Conservation (phyloP, 2,329 filamentous ascomycete genomes). For the Cladophialophora psammophila region DNA sequence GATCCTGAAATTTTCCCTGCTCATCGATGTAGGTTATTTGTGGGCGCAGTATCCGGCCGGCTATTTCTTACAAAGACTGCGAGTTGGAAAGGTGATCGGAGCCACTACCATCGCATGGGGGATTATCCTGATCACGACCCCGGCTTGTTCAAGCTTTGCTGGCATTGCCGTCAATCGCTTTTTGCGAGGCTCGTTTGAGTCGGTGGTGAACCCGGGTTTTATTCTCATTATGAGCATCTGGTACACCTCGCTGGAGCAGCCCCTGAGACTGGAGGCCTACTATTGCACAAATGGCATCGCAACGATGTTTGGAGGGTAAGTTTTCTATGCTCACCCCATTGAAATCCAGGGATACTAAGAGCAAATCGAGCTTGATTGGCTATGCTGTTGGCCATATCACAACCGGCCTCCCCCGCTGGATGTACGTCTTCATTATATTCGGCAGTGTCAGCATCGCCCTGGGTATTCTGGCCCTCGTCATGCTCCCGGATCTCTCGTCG, state of each 20-base stretch:
- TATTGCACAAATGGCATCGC: slow-evolving; percentile 63
- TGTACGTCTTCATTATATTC: slow-evolving; percentile 36
- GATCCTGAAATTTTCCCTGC: not conserved
- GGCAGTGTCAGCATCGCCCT: slow-evolving; percentile 32
- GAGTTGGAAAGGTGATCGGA: slow-evolving; percentile 58
- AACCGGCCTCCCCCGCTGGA: slow-evolving; percentile 40
- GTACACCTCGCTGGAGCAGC: slow-evolving; percentile 35
- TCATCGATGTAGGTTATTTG: slow-evolving; percentile 49
- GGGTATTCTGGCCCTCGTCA: slow-evolving; percentile 24
- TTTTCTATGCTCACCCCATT: slow-evolving; percentile 55
- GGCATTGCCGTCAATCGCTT: slow-evolving; percentile 34
- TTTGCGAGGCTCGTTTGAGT: slow-evolving; percentile 32
- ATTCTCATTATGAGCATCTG: slow-evolving; percentile 40
- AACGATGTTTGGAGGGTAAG: slow-evolving; percentile 66
- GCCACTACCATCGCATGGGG: slow-evolving; percentile 41
- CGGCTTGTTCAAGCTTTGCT: slow-evolving; percentile 31
- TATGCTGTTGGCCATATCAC: slow-evolving; percentile 36
- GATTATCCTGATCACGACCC: slow-evolving; percentile 32
- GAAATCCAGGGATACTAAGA: slow-evolving; percentile 41
- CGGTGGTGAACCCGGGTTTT: slow-evolving; percentile 47
- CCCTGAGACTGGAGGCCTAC: slow-evolving; percentile 31
- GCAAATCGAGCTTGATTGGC: slow-evolving; percentile 29
- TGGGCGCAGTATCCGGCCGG: slow-evolving; percentile 60
- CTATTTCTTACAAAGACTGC: slow-evolving; percentile 57
- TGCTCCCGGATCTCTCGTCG: slow-evolving; percentile 32